Conservation (phyloP, 495 filamentous ascomycete genomes). For the Podospora anserina region DNA sequence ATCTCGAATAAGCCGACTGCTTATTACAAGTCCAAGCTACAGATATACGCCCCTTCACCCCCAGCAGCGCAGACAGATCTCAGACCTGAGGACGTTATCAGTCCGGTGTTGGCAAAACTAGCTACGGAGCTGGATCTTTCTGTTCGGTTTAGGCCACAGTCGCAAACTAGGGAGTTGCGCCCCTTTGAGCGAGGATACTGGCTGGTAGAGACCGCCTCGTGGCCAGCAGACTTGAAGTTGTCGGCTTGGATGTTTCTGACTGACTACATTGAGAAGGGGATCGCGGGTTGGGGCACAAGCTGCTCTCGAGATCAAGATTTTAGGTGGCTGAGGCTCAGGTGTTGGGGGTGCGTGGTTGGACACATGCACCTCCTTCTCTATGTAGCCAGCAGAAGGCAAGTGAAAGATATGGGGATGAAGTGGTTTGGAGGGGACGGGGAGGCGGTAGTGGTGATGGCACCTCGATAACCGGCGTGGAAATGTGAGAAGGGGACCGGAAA, state of each 20-base stretch:
- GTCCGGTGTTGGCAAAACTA: slow-evolving; percentile 54
- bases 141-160: slow-evolving; percentile 51
- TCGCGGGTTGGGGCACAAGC: slow-evolving; percentile 67
- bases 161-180: slow-evolving; percentile 49
- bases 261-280: slow-evolving; percentile 54
- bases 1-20: not conserved
- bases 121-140: slow-evolving; percentile 48
- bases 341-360: slow-evolving; percentile 61
- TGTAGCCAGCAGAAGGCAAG: slow-evolving; percentile 56
- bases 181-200: slow-evolving; percentile 67
- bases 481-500: too few species aligned
- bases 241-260: slow-evolving; percentile 62
- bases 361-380: slow-evolving; percentile 66
- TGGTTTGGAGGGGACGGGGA: slow-evolving; percentile 60
- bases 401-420: slow-evolving; percentile 49
- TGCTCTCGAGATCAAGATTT: slow-evolving; percentile 39
- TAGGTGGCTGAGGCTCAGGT: slow-evolving; percentile 52
- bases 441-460: slow-evolving; percentile 44
- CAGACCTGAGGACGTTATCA: slow-evolving; percentile 34
- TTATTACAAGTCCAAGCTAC: slow-evolving; percentile 24
- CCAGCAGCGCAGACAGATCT: slow-evolving; percentile 24
- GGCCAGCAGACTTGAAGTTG: slow-evolving; percentile 37
- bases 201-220: slow-evolving; percentile 51
- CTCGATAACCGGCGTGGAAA: not conserved
- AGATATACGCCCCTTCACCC: slow-evolving; percentile 39